Evolutionary conservation across 2,329 filamentous ascomycete genomes (phyloP), one percentile per base, ranked within the genome.

Genomic region (Monilinia aucupariae): DNA sequence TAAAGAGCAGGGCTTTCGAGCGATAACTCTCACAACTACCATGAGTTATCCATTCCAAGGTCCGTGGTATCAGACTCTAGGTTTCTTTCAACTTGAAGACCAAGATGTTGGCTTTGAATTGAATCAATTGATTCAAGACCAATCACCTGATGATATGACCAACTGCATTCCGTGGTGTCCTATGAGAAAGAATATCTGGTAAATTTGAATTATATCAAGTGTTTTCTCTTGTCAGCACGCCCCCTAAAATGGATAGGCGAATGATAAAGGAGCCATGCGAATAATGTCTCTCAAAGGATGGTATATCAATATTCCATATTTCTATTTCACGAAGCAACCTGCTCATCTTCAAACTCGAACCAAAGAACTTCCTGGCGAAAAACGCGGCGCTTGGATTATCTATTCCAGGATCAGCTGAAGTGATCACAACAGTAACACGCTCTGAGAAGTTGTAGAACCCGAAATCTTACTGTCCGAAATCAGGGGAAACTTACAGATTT

Each of bases 11-110:
- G 67, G 67, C 52, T 73, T 68, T 62, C 69, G 65, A 56, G 64
- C 66, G 15, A 64, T 72, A 10, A 70, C 70, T 13, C 61, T 73
- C 32, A 73, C 71, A n/a, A 73, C 70, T 10, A 73, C 67, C 61
- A 66, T 64, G 65, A 59, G 66, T 61, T 59, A 73, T 27, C 66
- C 68, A 17, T 73, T 69, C 68, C 72, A 73, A 61, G 69, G 69
- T 30, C 71, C 69, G 50, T 73, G 70, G 70, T 73, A 71, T 64
- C 61, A 66, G 12, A 71, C 55, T 47, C 54, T 72, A 58, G 71
- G 71, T 7, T 73, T 72, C 60, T 30, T 65, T 12, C 69, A 72
- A 51, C 65, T 73, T 5, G 66, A 67, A 50, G 43, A 62, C 6
- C 61, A 66, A 37, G 67, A 69, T 9, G 65, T 64, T 39, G 56